These are phyloP conservation scores for Cytospora paraplurivora DNA, from an alignment of 2,329 filamentous ascomycete genomes.

Conservation along the genomic window DNA sequence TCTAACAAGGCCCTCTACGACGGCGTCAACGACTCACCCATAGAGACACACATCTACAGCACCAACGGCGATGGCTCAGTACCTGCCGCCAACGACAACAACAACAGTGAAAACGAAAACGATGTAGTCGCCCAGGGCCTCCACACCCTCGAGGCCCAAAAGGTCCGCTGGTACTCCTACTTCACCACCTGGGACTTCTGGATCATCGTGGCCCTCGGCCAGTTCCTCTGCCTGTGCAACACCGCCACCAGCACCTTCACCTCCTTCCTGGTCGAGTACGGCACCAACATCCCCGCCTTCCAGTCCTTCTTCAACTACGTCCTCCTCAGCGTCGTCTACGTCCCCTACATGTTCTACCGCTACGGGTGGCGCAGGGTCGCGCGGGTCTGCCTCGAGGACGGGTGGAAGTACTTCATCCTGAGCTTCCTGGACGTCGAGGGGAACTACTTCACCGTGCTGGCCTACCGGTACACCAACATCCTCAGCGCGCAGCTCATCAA, in stretches of 20 bases:
- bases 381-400: slow-evolving; percentile 65
- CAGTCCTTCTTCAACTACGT: slow-evolving; percentile 96
- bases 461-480: slow-evolving; percentile 90
- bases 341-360: slow-evolving; percentile 73
- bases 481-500: slow-evolving; percentile 94
- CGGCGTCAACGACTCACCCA: slow-evolving; percentile 33
- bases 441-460: slow-evolving; percentile 96
- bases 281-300: slow-evolving; percentile 88
- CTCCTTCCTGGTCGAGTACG: slow-evolving; percentile 64
- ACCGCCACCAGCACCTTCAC: slow-evolving; percentile 92
- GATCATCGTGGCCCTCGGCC: slow-evolving; percentile 76
- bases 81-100: slow-evolving; percentile 18
- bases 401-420: slow-evolving; percentile 93
- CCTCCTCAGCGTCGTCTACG: slow-evolving; percentile 80
- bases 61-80: slow-evolving; percentile 19
- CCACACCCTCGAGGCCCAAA: slow-evolving; percentile 55
- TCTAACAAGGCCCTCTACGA: slow-evolving; percentile 36
- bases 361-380: slow-evolving; percentile 75
- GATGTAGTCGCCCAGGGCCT: slow-evolving; percentile 54
- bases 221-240: slow-evolving; percentile 85
- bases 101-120: slow-evolving; percentile 31
- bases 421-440: slow-evolving; percentile 93
- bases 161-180: slow-evolving; percentile 69
- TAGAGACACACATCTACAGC: slow-evolving; percentile 34
- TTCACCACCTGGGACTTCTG: slow-evolving; percentile 86